A percentile compares a stretch with the other conserved stretches of the same genome.
These are phyloP conservation scores for Mycosarcoma maydis DNA, from an alignment of 1,284 basidiomycete species.

Conservation along the genomic window DNA sequence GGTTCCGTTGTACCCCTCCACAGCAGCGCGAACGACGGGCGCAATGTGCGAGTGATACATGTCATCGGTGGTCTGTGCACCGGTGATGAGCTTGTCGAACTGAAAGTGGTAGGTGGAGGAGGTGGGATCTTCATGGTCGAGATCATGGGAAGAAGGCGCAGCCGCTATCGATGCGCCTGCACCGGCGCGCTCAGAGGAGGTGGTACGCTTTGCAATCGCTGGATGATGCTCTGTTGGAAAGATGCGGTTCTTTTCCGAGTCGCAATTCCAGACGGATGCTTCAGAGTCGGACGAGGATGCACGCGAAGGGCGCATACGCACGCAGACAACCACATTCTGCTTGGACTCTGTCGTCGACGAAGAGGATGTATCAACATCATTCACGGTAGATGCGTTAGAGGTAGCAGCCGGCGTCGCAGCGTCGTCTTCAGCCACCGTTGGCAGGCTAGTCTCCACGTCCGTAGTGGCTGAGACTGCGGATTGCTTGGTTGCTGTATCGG, in stretches of 20 bases:
- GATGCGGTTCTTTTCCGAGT: conserved; percentile 46
- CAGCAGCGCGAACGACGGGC: conserved; percentile 76
- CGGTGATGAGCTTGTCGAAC: conserved; percentile 59
- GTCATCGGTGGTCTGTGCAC: conserved; percentile 39
- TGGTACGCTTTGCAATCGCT: conserved; percentile 57
- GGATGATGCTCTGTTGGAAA: conserved; percentile 63
- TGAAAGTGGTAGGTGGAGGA: conserved; percentile 59
- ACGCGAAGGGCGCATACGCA: conserved; percentile 53
- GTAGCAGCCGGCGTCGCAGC: no score
- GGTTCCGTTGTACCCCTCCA: conserved; percentile 96
- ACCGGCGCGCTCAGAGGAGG: conserved; percentile 44
- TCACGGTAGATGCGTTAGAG: no score
- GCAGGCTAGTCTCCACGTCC: conserved; percentile 10
- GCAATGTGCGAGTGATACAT: conserved; percentile 70
- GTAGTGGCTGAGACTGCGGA: neutral
- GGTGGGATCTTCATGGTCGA: conserved; percentile 22
- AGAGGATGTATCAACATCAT: conserved; percentile 7
- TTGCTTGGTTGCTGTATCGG: neutral
- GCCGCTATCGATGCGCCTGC: conserved; percentile 15
- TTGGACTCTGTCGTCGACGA: conserved; percentile 18
- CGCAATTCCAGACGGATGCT: conserved; percentile 50
- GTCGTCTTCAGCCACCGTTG: no score
- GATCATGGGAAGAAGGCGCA: conserved; percentile 10
- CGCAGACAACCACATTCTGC: conserved; percentile 65
- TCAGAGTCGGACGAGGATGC: conserved; percentile 9